These are phyloP conservation scores for Puya raimondii DNA, from an alignment of 176 grass and related monocot genomes.

Conservation along the genomic window DNA sequence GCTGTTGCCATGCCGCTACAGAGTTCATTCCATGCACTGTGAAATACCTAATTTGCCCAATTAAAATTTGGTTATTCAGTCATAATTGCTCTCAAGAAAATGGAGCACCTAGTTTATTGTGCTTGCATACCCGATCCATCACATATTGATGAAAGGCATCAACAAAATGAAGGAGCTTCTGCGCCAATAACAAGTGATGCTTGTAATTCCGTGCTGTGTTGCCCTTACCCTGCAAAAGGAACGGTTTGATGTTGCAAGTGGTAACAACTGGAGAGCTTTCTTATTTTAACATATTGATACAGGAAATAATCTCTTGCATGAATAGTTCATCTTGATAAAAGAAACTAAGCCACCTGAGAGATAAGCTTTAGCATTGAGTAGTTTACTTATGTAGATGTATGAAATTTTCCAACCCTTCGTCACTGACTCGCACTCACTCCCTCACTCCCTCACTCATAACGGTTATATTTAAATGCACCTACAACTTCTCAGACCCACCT, in stretches of 20 bases:
- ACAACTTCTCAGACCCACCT: too few species aligned
- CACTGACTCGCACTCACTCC: too few species aligned
- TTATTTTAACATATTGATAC: conserved; percentile 2
- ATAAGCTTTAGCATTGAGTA: too few species aligned
- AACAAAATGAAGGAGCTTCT: conserved; percentile 95
- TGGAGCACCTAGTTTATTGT: neutral
- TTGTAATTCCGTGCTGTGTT: conserved; percentile 45
- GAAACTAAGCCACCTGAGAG: too few species aligned
- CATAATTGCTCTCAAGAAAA: conserved; percentile 7
- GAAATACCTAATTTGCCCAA: conserved; percentile 57
- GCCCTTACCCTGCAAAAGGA: conserved; percentile 42
- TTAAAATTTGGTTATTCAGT: conserved; percentile 1
- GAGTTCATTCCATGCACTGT: conserved; percentile 91
- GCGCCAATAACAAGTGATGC: conserved; percentile 75
- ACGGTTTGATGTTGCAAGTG: conserved; percentile 8
- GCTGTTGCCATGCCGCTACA: conserved; percentile 68
- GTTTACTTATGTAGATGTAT: too few species aligned
- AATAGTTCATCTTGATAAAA: too few species aligned
- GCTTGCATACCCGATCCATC: conserved; percentile 62
- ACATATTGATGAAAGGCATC: conserved; percentile 89
- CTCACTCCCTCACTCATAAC: too few species aligned
- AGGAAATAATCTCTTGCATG: neutral
- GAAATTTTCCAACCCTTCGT: too few species aligned
- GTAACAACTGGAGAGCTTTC: neutral
- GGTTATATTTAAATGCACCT: too few species aligned